A percentile compares a stretch with the other conserved stretches of the same genome.
These are phyloP conservation scores for Cutaneotrichosporon curvatum DNA, from an alignment of 1,284 basidiomycete species.

Conservation along the genomic window DNA sequence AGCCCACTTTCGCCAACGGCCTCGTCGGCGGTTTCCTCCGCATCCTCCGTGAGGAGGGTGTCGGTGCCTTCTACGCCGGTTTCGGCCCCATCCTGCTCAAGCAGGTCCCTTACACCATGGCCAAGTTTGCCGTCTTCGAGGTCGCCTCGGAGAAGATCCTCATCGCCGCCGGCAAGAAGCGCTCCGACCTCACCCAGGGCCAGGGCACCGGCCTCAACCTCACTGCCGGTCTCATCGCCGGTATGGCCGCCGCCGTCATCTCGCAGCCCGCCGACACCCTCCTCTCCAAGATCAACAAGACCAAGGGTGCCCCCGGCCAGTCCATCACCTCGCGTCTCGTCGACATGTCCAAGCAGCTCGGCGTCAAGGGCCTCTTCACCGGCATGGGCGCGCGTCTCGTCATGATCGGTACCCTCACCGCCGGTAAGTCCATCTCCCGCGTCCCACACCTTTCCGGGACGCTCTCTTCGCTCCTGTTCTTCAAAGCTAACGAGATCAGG, in stretches of 20 bases:
- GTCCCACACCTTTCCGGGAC: too few species aligned
- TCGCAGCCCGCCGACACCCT: slow-evolving; percentile 56
- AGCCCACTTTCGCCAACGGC: slow-evolving; percentile 52
- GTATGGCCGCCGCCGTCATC: slow-evolving; percentile 55
- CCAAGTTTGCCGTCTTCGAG: slow-evolving; percentile 53
- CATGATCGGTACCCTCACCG: slow-evolving; percentile 54
- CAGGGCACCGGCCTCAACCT: slow-evolving; percentile 47
- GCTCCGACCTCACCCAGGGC: slow-evolving; percentile 46
- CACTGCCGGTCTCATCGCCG: slow-evolving; percentile 51
- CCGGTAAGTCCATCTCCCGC: too few species aligned
- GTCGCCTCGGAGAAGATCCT: slow-evolving; percentile 50
- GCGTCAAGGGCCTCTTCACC: slow-evolving; percentile 52
- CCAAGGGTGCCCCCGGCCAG: slow-evolving; percentile 53
- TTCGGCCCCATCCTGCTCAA: slow-evolving; percentile 57
- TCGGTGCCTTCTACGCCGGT: slow-evolving; percentile 52
- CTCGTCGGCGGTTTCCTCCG: slow-evolving; percentile 51
- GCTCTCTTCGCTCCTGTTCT: too few species aligned
- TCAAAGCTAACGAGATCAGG: too few species aligned
- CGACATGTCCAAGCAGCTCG: slow-evolving; percentile 49
- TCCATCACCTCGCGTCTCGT: slow-evolving; percentile 49
- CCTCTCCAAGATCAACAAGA: slow-evolving; percentile 56
- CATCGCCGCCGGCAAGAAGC: slow-evolving; percentile 48
- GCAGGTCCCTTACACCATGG: slow-evolving; percentile 52
- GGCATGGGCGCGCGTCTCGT: slow-evolving; percentile 47
- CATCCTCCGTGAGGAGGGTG: slow-evolving; percentile 51